phyloP scores from a whole-genome alignment of 164 flowering plant genomes.

The Aristolochia californica region DNA sequence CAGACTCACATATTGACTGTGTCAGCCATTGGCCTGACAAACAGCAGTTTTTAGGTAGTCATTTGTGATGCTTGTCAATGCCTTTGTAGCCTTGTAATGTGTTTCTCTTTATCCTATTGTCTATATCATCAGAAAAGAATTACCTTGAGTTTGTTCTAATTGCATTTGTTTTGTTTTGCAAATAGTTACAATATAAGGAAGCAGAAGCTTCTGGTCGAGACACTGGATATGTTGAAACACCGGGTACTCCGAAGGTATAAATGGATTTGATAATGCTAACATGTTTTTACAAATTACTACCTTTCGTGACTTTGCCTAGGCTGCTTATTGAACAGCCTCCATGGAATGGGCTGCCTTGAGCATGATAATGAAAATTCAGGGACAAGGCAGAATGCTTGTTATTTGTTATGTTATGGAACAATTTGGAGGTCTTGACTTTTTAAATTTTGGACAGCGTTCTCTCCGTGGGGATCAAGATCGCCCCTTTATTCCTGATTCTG shows the following conservation, averaged over 20 bases:
- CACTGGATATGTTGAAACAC: conserved; percentile 56
- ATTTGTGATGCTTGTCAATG: background rate
- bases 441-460: conserved; percentile 26
- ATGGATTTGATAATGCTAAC: background rate
- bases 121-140: background rate
- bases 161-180: conserved; percentile 1
- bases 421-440: background rate
- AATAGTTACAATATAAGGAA: conserved; percentile 79
- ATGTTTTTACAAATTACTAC: background rate
- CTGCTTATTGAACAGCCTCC: background rate
- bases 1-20: too few species aligned
- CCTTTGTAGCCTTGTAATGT: background rate
- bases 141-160: background rate
- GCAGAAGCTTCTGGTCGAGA: conserved; percentile 85
- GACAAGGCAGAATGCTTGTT: background rate
- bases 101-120: background rate
- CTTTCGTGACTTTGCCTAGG: background rate
- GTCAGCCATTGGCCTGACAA: too few species aligned
- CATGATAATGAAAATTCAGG: background rate
- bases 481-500: conserved; percentile 51
- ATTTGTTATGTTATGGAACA: too few species aligned
- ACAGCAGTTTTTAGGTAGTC: too few species aligned
- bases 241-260: conserved; percentile 68
- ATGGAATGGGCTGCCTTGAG: background rate
- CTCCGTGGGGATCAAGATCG: conserved; percentile 59